Evolutionary conservation across 805 yeast species (phyloP).

Genomic region (Kregervanrija pseudodelftensis): DNA sequence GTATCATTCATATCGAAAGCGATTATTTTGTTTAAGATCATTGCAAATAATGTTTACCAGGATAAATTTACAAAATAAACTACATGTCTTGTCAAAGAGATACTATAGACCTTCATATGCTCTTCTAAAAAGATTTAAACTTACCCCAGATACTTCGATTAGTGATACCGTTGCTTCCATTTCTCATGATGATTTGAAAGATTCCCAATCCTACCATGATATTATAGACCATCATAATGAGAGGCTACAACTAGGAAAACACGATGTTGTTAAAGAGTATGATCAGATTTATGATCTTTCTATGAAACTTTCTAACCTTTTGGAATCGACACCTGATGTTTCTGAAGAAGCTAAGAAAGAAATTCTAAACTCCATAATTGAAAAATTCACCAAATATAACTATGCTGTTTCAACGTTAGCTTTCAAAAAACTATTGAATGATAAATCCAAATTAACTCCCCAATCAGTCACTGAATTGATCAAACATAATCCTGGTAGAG

Average conservation of each 20-base stretch:
- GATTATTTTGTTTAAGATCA: no score
- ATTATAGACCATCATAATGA: constrained; percentile 10
- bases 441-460: constrained; percentile 5
- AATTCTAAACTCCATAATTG: constrained; percentile 19
- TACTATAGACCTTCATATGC: no score
- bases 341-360: constrained; percentile 8
- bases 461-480: constrained; percentile 20
- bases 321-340: constrained; percentile 9
- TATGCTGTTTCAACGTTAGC: constrained; percentile 21
- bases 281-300: constrained; percentile 9
- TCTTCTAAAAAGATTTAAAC: no score
- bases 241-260: background rate
- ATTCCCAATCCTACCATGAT: constrained; percentile 3
- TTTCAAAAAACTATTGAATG: constrained; percentile 2
- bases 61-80: no score
- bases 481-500: constrained; percentile 32
- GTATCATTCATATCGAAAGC: no score
- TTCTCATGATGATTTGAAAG: constrained; percentile 4
- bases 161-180: constrained; percentile 3
- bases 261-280: constrained; percentile 6
- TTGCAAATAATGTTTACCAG: no score
- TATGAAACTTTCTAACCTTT: constrained; percentile 4
- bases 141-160: background rate
- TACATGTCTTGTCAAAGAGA: no score
- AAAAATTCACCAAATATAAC: constrained; percentile 19